Conservation (phyloP, 257 asterid genomes). For the Paraleonurus japonicus region DNA sequence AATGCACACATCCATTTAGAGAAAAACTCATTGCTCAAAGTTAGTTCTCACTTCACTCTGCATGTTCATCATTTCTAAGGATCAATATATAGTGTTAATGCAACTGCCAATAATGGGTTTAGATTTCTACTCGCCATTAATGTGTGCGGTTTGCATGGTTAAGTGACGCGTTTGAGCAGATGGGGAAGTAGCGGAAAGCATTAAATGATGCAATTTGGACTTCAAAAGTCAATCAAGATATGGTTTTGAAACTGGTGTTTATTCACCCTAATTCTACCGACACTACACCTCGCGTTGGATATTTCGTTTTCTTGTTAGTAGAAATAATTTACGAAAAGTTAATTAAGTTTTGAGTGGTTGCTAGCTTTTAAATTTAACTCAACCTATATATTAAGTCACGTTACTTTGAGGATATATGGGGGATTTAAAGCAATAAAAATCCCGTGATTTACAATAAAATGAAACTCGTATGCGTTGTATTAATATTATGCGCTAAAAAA, state of each 20-base stretch:
- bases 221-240: slow-evolving; percentile 29
- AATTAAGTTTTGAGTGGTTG: not conserved
- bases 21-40: slow-evolving; percentile 26
- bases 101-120: slow-evolving; percentile 17
- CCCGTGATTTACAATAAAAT: too few relatives aligned
- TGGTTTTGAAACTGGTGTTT: slow-evolving; percentile 9
- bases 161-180: slow-evolving; percentile 40
- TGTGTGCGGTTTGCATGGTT: slow-evolving; percentile 25
- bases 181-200: slow-evolving; percentile 31
- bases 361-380: not conserved
- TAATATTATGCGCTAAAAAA: too few relatives aligned
- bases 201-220: slow-evolving; percentile 28
- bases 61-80: slow-evolving; percentile 2
- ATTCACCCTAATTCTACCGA: slow-evolving; percentile 29
- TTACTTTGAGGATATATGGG: not conserved
- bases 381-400: not conserved
- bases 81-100: slow-evolving; percentile 31
- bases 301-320: too few relatives aligned
- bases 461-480: not conserved
- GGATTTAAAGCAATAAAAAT: not conserved
- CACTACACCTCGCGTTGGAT: too few relatives aligned
- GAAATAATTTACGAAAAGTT: not conserved
- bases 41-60: slow-evolving; percentile 26
- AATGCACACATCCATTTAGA: slow-evolving; percentile 33
- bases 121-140: slow-evolving; percentile 24